These are phyloP conservation scores for Magnaporthales sp. DNA, from an alignment of 2,329 filamentous ascomycete species.

Conservation along the genomic window DNA sequence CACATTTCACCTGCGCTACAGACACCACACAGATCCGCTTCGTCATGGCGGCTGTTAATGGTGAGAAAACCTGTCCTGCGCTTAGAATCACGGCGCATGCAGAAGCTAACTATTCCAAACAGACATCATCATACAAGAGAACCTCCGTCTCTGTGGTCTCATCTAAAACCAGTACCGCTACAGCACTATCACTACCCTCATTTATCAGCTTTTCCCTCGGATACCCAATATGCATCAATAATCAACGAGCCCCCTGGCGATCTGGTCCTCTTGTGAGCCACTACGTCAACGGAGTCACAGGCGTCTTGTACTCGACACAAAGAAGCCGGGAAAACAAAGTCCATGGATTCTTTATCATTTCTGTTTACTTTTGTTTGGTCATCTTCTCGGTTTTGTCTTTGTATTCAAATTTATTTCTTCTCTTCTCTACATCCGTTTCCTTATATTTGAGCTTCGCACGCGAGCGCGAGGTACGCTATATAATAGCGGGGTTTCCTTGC, in stretches of 20 bases:
- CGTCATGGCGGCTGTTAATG: slow-evolving; percentile 99
- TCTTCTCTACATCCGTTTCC: not conserved
- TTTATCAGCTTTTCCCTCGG: slow-evolving; percentile 4
- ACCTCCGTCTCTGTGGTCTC: slow-evolving; percentile 53
- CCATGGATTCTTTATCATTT: not conserved
- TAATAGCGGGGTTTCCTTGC: slow-evolving; percentile 6
- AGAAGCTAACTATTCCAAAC: slow-evolving; percentile 30
- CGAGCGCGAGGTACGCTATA: slow-evolving; percentile 1
- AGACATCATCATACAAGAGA: slow-evolving; percentile 99
- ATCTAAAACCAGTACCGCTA: slow-evolving; percentile 9
- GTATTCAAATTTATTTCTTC: slow-evolving; percentile 17
- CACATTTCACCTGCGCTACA: slow-evolving; percentile 97
- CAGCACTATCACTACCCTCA: not conserved
- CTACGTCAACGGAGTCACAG: not conserved
- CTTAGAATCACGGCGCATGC: not conserved
- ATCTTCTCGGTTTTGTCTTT: slow-evolving; percentile 9
- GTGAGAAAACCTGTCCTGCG: slow-evolving; percentile 39
- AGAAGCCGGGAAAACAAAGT: not conserved
- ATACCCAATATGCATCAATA: slow-evolving; percentile 7
- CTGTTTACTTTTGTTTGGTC: slow-evolving; percentile 11
- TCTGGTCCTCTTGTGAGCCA: not conserved
- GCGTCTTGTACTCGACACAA: slow-evolving; percentile 3
- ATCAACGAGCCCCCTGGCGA: slow-evolving; percentile 2
- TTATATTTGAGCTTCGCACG: not conserved
- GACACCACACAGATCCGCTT: slow-evolving; percentile 99